Percentiles rank a stretch among this genome's conserved stretches.
phyloP scores from a whole-genome alignment of 2,329 filamentous ascomycete species.

The Nemania abortiva region DNA sequence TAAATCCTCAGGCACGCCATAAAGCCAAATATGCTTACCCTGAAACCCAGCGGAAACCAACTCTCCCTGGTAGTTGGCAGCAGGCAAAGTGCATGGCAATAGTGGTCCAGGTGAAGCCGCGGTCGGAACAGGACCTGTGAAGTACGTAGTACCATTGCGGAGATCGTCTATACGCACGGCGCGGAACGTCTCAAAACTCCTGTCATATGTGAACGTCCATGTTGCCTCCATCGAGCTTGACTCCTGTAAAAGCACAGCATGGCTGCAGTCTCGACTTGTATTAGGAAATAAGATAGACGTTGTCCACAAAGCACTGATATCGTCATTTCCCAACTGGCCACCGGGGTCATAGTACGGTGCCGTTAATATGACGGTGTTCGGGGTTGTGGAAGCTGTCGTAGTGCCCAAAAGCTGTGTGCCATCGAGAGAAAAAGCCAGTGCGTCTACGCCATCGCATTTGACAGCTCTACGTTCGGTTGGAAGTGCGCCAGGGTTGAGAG shows the following conservation, averaged over 20 bases:
- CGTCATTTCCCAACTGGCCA: conserved; percentile 72
- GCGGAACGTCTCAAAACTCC: conserved; percentile 80
- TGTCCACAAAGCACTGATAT: conserved; percentile 83
- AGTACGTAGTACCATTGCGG: conserved; percentile 82
- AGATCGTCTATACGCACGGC: conserved; percentile 81
- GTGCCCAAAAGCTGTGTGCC: conserved; percentile 84
- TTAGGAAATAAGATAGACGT: conserved; percentile 88
- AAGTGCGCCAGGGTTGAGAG: conserved; percentile 73
- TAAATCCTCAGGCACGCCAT: conserved; percentile 80
- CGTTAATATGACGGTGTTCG: conserved; percentile 80
- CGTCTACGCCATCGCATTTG: conserved; percentile 81
- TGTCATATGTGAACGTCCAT: conserved; percentile 84
- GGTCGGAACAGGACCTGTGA: conserved; percentile 75
- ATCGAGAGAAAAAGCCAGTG: conserved; percentile 80
- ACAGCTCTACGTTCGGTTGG: conserved; percentile 78
- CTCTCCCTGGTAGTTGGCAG: conserved; percentile 76
- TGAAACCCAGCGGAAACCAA: conserved; percentile 80
- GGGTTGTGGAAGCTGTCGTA: conserved; percentile 72
- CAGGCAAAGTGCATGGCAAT: conserved; percentile 75
- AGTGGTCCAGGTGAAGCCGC: conserved; percentile 67
- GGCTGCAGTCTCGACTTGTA: conserved; percentile 81
- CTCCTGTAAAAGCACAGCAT: conserved; percentile 76
- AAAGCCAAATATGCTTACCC: conserved; percentile 80
- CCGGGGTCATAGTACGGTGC: conserved; percentile 84
- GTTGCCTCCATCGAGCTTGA: conserved; percentile 72